Evolutionary conservation across 768 basidiomycete species (phyloP), one percentile per base, ranked within the genome.

Genomic region (Leccinellum albellum): DNA sequence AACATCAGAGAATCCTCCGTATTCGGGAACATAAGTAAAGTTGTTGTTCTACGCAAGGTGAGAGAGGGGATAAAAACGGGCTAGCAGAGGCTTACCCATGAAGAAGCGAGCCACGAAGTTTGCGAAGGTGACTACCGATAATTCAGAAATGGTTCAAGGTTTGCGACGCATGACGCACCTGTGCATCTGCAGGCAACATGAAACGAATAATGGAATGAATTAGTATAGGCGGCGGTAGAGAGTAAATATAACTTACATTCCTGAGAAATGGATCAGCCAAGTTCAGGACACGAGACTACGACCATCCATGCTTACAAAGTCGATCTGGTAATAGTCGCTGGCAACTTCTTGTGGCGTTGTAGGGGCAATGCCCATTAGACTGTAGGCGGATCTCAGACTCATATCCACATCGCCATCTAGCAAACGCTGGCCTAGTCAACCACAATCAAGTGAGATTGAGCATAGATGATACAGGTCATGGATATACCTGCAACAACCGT

Each of bases 81-180:
- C 4, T 20, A 40, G 12, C 3, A 21, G 24, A 40, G 4, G 45
- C 73, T 50, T 69, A 85, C 86, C 85, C 83, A 83, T 21, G 84
- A 77, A 5, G 83, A 79, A 20, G 84, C 83, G 21, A 87, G 72
- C 75, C 80, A 81, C 1, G 85, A 87, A 0, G 80, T 82, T 65
- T 85, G 78, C 31, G 85, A 84, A 1, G 86, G 86, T 3, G 82
- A 76, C 63, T 87, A 37, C 77, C 63, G 77, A 77, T 55, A 75
- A 76, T 55, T 78, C 57, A 56, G 13, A 9, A 4, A 14, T 20
- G 17, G 0, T 33, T 10, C 28, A 26, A 45, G 1, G 3, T 26
- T 13, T 14, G 29, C 4, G 44, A 5, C 9, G 3, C 3, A 35
- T 20, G 7, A 9, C 65, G n/a, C 54, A 68, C 70, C 70, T 71